Percentiles rank a stretch among this genome's conserved stretches.
Conservation (phyloP, 371 early-diverging fungal genomes). For the Umbelopsis sp. region DNA sequence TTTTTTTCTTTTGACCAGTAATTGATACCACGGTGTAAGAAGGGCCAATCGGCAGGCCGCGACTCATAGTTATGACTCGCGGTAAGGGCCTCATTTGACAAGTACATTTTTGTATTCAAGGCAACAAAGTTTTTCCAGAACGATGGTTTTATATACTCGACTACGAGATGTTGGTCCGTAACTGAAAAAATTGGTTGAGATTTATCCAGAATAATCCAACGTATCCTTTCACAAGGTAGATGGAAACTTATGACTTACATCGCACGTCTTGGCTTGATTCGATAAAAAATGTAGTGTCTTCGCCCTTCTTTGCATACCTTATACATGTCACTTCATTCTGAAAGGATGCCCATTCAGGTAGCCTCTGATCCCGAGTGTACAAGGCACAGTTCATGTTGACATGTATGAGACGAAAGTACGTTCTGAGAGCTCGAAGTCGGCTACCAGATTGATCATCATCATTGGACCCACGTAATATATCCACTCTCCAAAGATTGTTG, state of each 20-base stretch:
- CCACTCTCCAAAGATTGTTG: slow-evolving; percentile 83
- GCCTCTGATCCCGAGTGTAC: slow-evolving; percentile 61
- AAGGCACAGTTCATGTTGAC: slow-evolving; percentile 69
- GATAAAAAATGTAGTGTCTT: not conserved
- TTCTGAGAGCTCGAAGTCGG: slow-evolving; percentile 60
- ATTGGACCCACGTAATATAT: slow-evolving; percentile 70
- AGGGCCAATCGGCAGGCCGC: slow-evolving; percentile 83
- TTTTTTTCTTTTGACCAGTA: slow-evolving; percentile 81
- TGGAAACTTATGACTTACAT: not conserved
- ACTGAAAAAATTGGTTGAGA: slow-evolving; percentile 23
- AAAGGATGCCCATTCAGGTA: slow-evolving; percentile 94
- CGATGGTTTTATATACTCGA: slow-evolving; percentile 53
- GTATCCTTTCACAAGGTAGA: too few species aligned
- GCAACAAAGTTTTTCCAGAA: slow-evolving; percentile 84
- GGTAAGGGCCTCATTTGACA: slow-evolving; percentile 78
- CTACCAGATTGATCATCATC: slow-evolving; percentile 39
- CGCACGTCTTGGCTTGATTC: slow-evolving; percentile 50
- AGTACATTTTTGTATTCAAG: slow-evolving; percentile 82
- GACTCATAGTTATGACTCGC: slow-evolving; percentile 88
- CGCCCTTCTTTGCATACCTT: slow-evolving; percentile 50
- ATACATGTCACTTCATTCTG: slow-evolving; percentile 98
- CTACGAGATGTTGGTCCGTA: slow-evolving; percentile 40
- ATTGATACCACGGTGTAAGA: slow-evolving; percentile 83
- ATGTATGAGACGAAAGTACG: slow-evolving; percentile 63
- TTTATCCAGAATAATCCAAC: too few species aligned